Conservation (phyloP, 805 yeast species). For the Kuraishia floccosa region DNA sequence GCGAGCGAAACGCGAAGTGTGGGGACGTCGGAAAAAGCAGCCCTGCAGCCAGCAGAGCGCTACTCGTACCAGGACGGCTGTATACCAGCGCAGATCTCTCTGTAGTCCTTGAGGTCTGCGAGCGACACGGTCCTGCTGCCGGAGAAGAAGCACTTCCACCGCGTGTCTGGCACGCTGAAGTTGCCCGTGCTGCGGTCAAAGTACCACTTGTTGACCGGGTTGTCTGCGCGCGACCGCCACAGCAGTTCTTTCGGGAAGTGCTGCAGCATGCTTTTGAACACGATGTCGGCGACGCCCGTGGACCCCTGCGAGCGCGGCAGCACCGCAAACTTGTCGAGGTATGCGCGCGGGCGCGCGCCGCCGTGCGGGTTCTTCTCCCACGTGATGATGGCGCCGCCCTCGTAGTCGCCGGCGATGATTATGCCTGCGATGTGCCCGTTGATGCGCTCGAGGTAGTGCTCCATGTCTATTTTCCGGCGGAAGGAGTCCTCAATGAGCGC, state of each 20-base stretch:
- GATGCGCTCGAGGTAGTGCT: slow-evolving; percentile 58
- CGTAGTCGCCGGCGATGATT: slow-evolving; percentile 87
- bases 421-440: slow-evolving; percentile 59
- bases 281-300: slow-evolving; percentile 86
- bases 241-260: slow-evolving; percentile 64
- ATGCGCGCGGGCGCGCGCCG: slow-evolving; percentile 27
- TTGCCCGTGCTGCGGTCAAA: slow-evolving; percentile 83
- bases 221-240: slow-evolving; percentile 82
- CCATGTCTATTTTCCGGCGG: slow-evolving; percentile 50
- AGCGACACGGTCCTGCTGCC: slow-evolving; percentile 20
- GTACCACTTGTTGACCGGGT: slow-evolving; percentile 97
- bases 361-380: slow-evolving; percentile 39
- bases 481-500: slow-evolving; percentile 71
- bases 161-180: slow-evolving; percentile 26
- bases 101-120: slow-evolving; percentile 32
- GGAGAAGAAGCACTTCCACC: slow-evolving; percentile 29
- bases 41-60: background rate
- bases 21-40: background rate
- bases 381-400: slow-evolving; percentile 89
- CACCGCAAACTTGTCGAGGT: slow-evolving; percentile 91
- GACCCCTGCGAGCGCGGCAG: slow-evolving; percentile 77
- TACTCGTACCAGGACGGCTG: slow-evolving; percentile 34
- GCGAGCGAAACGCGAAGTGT: background rate
- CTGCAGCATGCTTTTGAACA: slow-evolving; percentile 67
- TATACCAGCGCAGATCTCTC: slow-evolving; percentile 41